Conservation (phyloP, 2,329 filamentous ascomycete genomes). For the Sclerotinia spermophila region DNA sequence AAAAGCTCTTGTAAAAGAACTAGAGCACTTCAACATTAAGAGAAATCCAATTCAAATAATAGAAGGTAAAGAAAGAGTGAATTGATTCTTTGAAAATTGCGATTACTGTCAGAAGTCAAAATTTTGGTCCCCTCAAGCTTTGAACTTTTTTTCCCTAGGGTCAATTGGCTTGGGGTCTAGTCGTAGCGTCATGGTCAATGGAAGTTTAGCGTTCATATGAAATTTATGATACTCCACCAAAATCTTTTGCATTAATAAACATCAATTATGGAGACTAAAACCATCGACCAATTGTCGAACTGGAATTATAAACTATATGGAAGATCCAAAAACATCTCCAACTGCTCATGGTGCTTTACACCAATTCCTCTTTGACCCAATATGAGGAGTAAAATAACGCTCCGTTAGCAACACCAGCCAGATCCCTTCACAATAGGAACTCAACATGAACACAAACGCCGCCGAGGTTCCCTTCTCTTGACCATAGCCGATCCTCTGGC, state of each 20-base stretch:
- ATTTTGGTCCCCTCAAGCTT: neutral
- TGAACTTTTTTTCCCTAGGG: constrained; percentile 7
- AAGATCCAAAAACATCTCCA: neutral
- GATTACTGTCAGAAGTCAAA: neutral
- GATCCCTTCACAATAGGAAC: neutral
- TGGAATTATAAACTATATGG: neutral
- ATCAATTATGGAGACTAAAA: neutral
- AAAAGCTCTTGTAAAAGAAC: constrained; percentile 3
- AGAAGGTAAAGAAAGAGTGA: neutral
- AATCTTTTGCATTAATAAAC: neutral
- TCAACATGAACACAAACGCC: neutral
- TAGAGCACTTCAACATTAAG: constrained; percentile 33
- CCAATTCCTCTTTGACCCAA: neutral
- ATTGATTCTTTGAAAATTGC: neutral
- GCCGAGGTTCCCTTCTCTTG: neutral
- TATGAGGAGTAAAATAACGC: neutral
- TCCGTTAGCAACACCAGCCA: neutral
- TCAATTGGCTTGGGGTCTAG: constrained; percentile 10
- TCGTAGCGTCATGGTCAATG: neutral
- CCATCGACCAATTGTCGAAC: neutral
- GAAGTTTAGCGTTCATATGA: constrained; percentile 5
- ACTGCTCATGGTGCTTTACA: neutral
- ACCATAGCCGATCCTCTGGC: neutral
- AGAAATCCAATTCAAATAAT: neutral
- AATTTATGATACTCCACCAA: constrained; percentile 10